Conservation (phyloP, 2,329 filamentous ascomycete species). For the Colletotrichum lini region DNA sequence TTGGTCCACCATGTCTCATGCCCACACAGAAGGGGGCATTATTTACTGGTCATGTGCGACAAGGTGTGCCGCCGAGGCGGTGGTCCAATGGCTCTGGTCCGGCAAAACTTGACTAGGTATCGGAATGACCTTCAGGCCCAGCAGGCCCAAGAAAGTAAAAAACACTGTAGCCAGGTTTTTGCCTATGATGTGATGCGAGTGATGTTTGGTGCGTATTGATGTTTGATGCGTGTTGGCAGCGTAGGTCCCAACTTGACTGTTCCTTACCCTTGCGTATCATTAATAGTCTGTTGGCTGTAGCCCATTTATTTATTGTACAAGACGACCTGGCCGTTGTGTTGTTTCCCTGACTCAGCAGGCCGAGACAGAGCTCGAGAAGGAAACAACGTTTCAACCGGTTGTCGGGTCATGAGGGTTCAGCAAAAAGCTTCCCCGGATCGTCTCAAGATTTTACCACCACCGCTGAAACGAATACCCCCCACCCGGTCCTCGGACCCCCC, state of each 20-base stretch:
- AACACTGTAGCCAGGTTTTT: background rate
- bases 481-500: background rate
- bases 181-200: background rate
- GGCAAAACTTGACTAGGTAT: constrained; percentile 24
- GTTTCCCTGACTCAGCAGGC: background rate
- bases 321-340: too few relatives aligned
- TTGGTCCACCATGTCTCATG: constrained; percentile 18
- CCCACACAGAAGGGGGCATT: constrained; percentile 10
- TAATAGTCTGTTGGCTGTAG: background rate
- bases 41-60: constrained; percentile 27
- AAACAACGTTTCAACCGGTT: constrained; percentile 10
- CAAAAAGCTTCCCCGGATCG: background rate
- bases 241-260: background rate
- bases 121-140: constrained; percentile 35
- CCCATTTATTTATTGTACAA: too few relatives aligned
- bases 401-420: background rate
- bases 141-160: constrained; percentile 31
- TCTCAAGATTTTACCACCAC: background rate
- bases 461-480: background rate
- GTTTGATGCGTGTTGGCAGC: background rate
- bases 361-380: background rate
- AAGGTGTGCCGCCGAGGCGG: background rate
- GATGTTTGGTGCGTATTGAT: background rate
- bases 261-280: background rate
- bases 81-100: constrained; percentile 17